These are phyloP conservation scores for Aspergillus sp. DNA, from an alignment of 2,329 filamentous ascomycete species.

Conservation along the genomic window DNA sequence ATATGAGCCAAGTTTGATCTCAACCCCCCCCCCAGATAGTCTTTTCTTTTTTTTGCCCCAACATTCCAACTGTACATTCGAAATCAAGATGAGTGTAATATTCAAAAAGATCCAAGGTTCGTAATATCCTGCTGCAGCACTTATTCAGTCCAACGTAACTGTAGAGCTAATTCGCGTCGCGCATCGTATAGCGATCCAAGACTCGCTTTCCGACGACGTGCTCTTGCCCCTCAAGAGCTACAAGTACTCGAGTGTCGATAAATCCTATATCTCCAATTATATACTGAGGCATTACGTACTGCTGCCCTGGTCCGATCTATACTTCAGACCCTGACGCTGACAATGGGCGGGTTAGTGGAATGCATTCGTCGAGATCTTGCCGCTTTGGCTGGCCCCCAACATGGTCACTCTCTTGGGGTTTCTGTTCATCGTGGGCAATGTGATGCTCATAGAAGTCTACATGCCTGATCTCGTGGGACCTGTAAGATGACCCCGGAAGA, in stretches of 20 bases:
- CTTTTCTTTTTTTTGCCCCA: background rate
- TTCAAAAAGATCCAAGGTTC: constrained; percentile 41
- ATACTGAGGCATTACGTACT: constrained; percentile 93
- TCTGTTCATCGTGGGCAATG: constrained; percentile 86
- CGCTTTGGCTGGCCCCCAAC: constrained; percentile 95
- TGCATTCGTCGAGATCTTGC: constrained; percentile 85
- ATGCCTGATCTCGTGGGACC: constrained; percentile 91
- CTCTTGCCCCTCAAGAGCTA: constrained; percentile 90
- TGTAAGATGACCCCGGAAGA: constrained; percentile 53
- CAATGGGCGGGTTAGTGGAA: constrained; percentile 73
- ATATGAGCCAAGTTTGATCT: constrained; percentile 14
- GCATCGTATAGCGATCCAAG: constrained; percentile 41
- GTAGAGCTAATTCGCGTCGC: constrained; percentile 7
- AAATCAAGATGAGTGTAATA: constrained; percentile 33
- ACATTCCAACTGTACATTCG: constrained; percentile 1
- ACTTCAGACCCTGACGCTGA: constrained; percentile 13
- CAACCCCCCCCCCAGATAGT: background rate
- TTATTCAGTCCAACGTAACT: background rate
- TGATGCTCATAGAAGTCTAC: constrained; percentile 71
- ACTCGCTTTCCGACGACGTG: constrained; percentile 81
- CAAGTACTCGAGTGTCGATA: constrained; percentile 97
- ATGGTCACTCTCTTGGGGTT: constrained; percentile 96
- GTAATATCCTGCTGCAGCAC: constrained; percentile 12
- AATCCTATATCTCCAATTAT: constrained; percentile 89
- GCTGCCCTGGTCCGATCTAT: background rate